Conservation (phyloP, 2,329 filamentous ascomycete genomes). For the Aspergillus luchuensis region DNA sequence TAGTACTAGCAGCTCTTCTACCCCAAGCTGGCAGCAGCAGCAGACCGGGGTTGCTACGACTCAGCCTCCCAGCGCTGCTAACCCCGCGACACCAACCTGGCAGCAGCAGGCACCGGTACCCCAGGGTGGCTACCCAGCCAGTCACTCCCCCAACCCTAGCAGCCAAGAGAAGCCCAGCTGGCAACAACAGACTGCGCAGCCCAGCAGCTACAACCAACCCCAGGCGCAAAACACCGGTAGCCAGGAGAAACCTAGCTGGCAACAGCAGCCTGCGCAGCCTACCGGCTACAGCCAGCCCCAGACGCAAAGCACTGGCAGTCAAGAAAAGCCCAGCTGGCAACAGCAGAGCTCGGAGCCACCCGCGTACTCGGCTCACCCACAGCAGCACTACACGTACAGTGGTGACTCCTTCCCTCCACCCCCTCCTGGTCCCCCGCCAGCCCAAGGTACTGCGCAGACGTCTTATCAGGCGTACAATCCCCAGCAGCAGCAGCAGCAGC, state of each 20-base stretch:
- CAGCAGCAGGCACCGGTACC: slow-evolving; percentile 12
- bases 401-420: slow-evolving; percentile 44
- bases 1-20: not conserved
- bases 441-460: slow-evolving; percentile 9
- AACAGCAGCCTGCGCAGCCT: slow-evolving; percentile 8
- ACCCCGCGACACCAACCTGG: not conserved
- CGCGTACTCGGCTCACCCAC: slow-evolving; percentile 9
- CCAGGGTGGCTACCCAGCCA: slow-evolving; percentile 8
- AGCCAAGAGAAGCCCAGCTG: slow-evolving; percentile 9
- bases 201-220: slow-evolving; percentile 2
- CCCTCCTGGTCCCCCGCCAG: slow-evolving; percentile 35
- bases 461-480: slow-evolving; percentile 1
- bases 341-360: not conserved
- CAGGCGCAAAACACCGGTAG: not conserved
- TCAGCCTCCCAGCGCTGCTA: slow-evolving; percentile 7
- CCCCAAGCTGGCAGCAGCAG: slow-evolving; percentile 10
- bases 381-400: slow-evolving; percentile 31
- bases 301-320: slow-evolving; percentile 9
- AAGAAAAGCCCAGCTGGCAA: slow-evolving; percentile 7
- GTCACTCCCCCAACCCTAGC: not conserved
- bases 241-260: slow-evolving; percentile 10
- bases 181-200: slow-evolving; percentile 9
- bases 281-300: not conserved
- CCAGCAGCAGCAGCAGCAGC: slow-evolving; percentile 26
- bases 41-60: slow-evolving; percentile 5